Conservation (phyloP, 805 yeast species). For the Candida suzukii region DNA sequence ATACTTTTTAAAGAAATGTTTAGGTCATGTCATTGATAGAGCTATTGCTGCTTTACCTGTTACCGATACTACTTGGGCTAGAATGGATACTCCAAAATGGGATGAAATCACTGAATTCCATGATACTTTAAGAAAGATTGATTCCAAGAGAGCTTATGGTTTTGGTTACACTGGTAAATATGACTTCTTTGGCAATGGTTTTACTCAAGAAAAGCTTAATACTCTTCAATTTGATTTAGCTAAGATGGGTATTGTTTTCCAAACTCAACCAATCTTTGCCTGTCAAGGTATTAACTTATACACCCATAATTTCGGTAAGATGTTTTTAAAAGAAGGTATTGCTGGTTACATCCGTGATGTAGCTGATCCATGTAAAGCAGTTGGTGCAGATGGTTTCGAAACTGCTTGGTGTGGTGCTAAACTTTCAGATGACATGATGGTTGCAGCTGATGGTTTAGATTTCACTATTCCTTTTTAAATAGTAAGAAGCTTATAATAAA, state of each 20-base stretch:
- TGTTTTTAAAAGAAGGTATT: conserved; percentile 51
- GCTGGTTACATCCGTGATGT: conserved; percentile 24
- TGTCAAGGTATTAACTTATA: conserved; percentile 53
- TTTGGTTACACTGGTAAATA: conserved; percentile 57
- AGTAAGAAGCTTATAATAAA: no score
- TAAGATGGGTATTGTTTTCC: conserved; percentile 45
- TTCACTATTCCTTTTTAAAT: conserved; percentile 8
- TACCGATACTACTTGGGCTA: conserved; percentile 56
- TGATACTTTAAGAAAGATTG: conserved; percentile 34
- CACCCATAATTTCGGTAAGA: conserved; percentile 41
- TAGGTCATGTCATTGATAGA: conserved; percentile 50
- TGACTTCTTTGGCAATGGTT: conserved; percentile 56
- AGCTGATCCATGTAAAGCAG: conserved; percentile 7
- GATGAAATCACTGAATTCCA: conserved; percentile 44
- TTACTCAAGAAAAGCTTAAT: conserved; percentile 36
- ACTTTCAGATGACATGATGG: conserved; percentile 14
- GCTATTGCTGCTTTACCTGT: conserved; percentile 48
- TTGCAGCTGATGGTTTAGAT: conserved; percentile 12
- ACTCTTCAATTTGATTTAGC: conserved; percentile 50
- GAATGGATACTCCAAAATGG: conserved; percentile 55
- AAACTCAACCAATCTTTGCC: conserved; percentile 42
- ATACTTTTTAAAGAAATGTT: conserved; percentile 40
- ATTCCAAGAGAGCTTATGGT: conserved; percentile 48
- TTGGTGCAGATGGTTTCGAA: conserved; percentile 13
- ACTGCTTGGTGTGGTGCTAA: conserved; percentile 16